Conservation (phyloP, 2,329 filamentous ascomycete species). For the Colletotrichum sp. region DNA sequence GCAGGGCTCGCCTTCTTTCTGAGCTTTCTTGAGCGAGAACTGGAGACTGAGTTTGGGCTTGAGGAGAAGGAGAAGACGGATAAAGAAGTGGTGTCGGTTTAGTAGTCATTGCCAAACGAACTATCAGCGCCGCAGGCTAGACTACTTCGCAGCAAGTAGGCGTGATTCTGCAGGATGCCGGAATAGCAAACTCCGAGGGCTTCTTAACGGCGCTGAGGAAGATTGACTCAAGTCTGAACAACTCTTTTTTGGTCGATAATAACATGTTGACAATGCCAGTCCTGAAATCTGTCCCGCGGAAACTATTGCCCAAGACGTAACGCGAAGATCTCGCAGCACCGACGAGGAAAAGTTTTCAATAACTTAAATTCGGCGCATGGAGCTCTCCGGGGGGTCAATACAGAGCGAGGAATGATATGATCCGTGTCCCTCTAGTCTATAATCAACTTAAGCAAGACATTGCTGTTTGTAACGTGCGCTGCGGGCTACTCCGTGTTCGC, state of each 20-base stretch:
- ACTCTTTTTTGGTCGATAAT: background rate
- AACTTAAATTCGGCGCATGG: background rate
- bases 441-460: background rate
- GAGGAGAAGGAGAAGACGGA: slow-evolving; percentile 18
- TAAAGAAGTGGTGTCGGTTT: background rate
- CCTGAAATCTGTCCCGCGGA: background rate
- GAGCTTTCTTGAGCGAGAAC: slow-evolving; percentile 27
- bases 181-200: background rate
- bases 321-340: background rate
- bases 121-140: background rate
- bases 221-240: background rate
- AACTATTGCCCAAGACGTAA: background rate
- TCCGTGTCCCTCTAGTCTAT: background rate
- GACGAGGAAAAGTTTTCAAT: background rate
- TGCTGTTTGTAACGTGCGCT: background rate
- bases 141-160: background rate
- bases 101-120: background rate
- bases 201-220: background rate
- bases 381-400: background rate
- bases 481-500: background rate
- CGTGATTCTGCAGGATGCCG: background rate
- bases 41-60: slow-evolving; percentile 31
- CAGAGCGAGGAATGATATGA: background rate
- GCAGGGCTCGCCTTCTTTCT: slow-evolving; percentile 24
- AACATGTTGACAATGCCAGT: too few relatives aligned